Base-by-base conservation (phyloP, 1,284 basidiomycete species). In the Cronartium quercuum region DNA sequence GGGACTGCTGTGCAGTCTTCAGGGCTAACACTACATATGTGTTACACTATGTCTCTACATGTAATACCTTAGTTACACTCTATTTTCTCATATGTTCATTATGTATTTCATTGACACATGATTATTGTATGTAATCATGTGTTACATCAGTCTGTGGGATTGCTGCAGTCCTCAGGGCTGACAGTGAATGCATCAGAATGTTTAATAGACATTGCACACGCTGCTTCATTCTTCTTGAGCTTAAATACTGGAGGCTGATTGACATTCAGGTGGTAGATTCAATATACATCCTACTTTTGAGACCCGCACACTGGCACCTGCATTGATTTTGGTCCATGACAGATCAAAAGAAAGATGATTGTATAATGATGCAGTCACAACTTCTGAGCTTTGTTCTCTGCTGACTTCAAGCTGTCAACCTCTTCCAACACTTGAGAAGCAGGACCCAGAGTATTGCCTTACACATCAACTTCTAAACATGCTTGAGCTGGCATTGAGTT, bases 261-360 rank as follows among this genome's bases (percentile, higher is more conserved):
- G 51, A 55, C 12, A 21, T 0, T n/a, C 51, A 55, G 29, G 51
- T 55, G 1, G 51, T 55, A 29, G 51, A 75, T 62, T 40, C 71
- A 13, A 75, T 75, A 57, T 65, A 75, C 34, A 75, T 66, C 37
- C 42, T 75, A 0, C 42, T 75, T 7, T 29, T 75, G 10, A 55
- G 64, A 18, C n/a, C 66, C 2, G 21, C 66, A 15, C 35, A 73
- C 21, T 57, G 69, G 62, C 69, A 73, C 38, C 66, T 61, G 24
- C 47, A 15, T 2, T 21, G 38, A 29, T 66, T 66, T 57, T 66
- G 64, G 70, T 18, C 21, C 3, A 75, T 75, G 71, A 58, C 63
- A 15, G 71, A 75, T 51, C 29, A 44, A 18, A 0, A 51, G 18
- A 24, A 12, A 18, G 57, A 75, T 51, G 37, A 58, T 35, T 15